Base-by-base conservation (phyloP, 2,329 filamentous ascomycete species). In the Aspergillus aculeatinus region DNA sequence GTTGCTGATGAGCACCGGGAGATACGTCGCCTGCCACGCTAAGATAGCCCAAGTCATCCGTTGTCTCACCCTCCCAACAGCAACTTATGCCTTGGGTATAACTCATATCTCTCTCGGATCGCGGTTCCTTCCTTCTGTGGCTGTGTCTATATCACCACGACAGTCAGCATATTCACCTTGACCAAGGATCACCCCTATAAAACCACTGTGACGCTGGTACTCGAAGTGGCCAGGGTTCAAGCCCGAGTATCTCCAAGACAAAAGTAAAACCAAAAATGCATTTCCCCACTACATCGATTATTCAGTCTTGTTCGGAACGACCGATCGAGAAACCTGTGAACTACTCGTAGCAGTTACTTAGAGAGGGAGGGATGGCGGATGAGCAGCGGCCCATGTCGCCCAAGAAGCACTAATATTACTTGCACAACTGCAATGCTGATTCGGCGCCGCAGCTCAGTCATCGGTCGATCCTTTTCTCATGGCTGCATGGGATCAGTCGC, bases 131-230 rank as follows among this genome's bases (percentile, higher is more conserved):
- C 51, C 58, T 52, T 55, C 54, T 35, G 58, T 50, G 52, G 62
- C 57, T 59, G 60, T 60, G 48, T 31, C 9, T 29, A 29, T 42
- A 25, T 56, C 60, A 51, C 55, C 33, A 12, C 39, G 6, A 56
- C 61, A 60, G 42, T 49, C 47, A 60, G 35, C 55, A 29, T 49
- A 39, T 52, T 31, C 35, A 42, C 51, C 55, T 25, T 29, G 52
- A 59, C 59, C 60, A 56, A 58, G 48, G 21, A 59, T 58, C 27
- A 47, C 59, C 42, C n/a, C 44, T 39, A 29, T 35, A 50, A 55
- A 44, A 42, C 48, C 48, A 47, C 19, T 33, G 48, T 44, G 29
- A 55, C 10, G 53, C 44, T 48, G 39, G 59, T 53, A 53, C 44
- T 57, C 44, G 56, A 54, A 54, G 39, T 44, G 51, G 7, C 7